phyloP scores from a whole-genome alignment of 106 monocot genomes.

The Narthecium ossifragum region DNA sequence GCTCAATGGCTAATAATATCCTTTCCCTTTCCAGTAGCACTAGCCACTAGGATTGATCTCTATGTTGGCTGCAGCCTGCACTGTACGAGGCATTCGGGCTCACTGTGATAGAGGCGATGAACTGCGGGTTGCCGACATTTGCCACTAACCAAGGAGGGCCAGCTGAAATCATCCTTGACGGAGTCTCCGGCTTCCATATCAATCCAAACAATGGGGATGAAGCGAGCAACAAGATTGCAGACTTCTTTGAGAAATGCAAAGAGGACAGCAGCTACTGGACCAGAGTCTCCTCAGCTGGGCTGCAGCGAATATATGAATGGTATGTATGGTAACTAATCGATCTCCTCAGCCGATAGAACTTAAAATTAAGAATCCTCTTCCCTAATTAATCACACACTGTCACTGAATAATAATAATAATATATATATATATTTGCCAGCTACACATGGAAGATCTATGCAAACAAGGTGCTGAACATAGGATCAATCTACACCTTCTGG shows the following conservation, averaged over 20 bases:
- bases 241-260: slow-evolving; percentile 87
- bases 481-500: slow-evolving; percentile 74
- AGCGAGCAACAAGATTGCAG: slow-evolving; percentile 79
- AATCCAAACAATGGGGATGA: slow-evolving; percentile 71
- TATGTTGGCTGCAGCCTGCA: slow-evolving; percentile 53
- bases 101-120: slow-evolving; percentile 99
- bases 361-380: too few species aligned
- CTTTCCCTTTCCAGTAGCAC: too few species aligned
- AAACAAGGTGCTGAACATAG: slow-evolving; percentile 81
- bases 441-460: slow-evolving; percentile 99
- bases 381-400: too few species aligned
- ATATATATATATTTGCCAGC: slow-evolving; percentile 20
- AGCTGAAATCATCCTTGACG: slow-evolving; percentile 89
- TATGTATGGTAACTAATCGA: slow-evolving; percentile 10
- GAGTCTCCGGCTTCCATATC: slow-evolving; percentile 83
- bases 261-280: slow-evolving; percentile 70
- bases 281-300: slow-evolving; percentile 69
- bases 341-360: too few species aligned
- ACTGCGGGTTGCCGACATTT: slow-evolving; percentile 87
- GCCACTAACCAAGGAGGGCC: slow-evolving; percentile 97
- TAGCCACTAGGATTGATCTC: too few species aligned
- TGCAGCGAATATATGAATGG: slow-evolving; percentile 94
- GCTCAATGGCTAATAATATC: too few species aligned
- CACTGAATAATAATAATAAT: neutral
- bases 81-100: slow-evolving; percentile 94